Conservation (phyloP, 169 alveolate species). For the Fabrea salina region DNA sequence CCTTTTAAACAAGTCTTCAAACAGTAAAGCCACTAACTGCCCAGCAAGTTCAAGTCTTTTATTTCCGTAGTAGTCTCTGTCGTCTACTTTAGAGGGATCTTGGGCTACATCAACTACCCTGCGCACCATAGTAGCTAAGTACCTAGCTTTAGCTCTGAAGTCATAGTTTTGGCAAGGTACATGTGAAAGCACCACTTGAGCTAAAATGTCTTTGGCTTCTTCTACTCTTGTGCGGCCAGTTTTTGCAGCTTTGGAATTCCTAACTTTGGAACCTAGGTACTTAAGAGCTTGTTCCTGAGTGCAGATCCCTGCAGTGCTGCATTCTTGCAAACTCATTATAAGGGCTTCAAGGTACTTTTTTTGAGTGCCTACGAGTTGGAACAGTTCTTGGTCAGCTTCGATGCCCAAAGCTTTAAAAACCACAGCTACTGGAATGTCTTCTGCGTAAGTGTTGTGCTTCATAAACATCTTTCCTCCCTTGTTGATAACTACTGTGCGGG, state of each 20-base stretch:
- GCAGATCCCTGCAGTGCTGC: slow-evolving; percentile 71
- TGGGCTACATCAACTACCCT: slow-evolving; percentile 93
- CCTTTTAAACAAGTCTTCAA: slow-evolving; percentile 91
- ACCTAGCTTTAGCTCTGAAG: slow-evolving; percentile 49
- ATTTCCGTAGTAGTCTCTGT: slow-evolving; percentile 99
- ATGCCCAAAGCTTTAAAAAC: slow-evolving; percentile 98
- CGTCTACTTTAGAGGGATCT: slow-evolving; percentile 93
- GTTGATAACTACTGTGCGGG: slow-evolving; percentile 93
- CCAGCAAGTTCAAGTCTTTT: slow-evolving; percentile 99
- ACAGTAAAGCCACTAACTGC: slow-evolving; percentile 93
- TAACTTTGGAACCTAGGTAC: slow-evolving; percentile 82
- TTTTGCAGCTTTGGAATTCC: slow-evolving; percentile 81
- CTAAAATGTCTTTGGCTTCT: slow-evolving; percentile 93
- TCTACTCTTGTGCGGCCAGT: slow-evolving; percentile 81
- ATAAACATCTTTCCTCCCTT: slow-evolving; percentile 92
- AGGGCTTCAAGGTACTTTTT: slow-evolving; percentile 66
- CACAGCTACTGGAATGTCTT: slow-evolving; percentile 95
- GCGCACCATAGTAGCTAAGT: slow-evolving; percentile 92
- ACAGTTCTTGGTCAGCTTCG: slow-evolving; percentile 97
- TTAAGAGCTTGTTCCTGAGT: slow-evolving; percentile 88
- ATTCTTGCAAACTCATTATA: slow-evolving; percentile 77
- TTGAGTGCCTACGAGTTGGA: slow-evolving; percentile 93
- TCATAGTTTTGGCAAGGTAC: slow-evolving; percentile 83
- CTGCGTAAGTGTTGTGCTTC: slow-evolving; percentile 93
- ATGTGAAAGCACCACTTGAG: slow-evolving; percentile 91